phyloP scores from a whole-genome alignment of 352 stramenopile species.

The Pythium brassicae region DNA sequence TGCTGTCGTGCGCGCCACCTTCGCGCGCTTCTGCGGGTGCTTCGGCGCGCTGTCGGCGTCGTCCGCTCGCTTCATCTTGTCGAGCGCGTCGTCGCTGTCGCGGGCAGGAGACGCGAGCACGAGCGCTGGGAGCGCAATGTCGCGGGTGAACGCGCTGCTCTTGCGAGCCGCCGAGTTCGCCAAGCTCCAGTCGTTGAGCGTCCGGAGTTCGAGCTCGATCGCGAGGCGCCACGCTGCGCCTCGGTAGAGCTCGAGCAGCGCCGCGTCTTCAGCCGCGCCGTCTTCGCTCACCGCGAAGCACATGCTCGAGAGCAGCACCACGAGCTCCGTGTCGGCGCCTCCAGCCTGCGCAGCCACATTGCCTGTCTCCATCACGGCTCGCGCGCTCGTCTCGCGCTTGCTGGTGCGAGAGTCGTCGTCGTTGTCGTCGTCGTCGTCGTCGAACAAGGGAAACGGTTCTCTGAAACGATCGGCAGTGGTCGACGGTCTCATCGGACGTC shows the following conservation, averaged over 20 bases:
- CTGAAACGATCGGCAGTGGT: no score
- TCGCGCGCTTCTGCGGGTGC: background rate
- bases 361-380: background rate
- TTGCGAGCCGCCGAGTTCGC: background rate
- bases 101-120: background rate
- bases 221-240: constrained; percentile 2
- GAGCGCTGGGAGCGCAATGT: constrained; percentile 1
- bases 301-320: constrained; percentile 8
- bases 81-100: no score
- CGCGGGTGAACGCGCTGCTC: background rate
- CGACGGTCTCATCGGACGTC: no score
- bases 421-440: no score
- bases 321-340: background rate
- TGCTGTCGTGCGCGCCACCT: background rate
- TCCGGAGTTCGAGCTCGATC: constrained; percentile 6
- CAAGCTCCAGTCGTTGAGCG: constrained; percentile 9
- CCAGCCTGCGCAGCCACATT: background rate
- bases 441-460: no score
- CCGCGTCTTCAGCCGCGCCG: background rate
- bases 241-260: constrained; percentile 1
- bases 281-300: constrained; percentile 3
- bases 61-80: background rate
- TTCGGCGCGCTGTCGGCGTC: background rate
- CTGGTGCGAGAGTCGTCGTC: no score
- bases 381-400: no score